Evolutionary conservation across 2,329 filamentous ascomycete species (phyloP).

Genomic region (Ilyonectria sp.): DNA sequence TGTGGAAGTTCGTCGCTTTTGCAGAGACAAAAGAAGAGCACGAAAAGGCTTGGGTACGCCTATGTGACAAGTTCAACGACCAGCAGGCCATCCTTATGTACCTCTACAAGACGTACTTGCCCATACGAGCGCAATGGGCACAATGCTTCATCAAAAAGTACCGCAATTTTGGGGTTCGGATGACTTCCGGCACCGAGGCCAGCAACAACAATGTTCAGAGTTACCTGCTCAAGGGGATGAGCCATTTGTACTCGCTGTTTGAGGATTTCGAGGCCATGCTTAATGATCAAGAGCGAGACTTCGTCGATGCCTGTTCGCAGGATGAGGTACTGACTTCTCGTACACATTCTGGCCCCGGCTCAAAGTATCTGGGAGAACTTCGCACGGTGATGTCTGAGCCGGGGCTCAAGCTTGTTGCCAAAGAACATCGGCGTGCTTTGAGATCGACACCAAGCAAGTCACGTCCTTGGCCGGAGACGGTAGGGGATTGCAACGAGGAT

Average conservation of each 20-base stretch:
- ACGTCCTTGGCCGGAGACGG: not conserved
- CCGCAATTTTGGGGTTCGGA: slow-evolving; percentile 28
- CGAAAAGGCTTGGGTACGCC: slow-evolving; percentile 6
- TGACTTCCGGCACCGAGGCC: slow-evolving; percentile 24
- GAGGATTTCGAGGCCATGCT: slow-evolving; percentile 25
- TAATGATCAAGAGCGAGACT: slow-evolving; percentile 22
- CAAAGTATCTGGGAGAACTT: slow-evolving; percentile 1
- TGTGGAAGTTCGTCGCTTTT: slow-evolving; percentile 1
- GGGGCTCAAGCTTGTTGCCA: not conserved
- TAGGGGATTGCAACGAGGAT: not conserved
- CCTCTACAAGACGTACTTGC: slow-evolving; percentile 24
- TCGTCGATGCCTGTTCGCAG: slow-evolving; percentile 16
- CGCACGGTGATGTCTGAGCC: not conserved
- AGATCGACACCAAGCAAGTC: slow-evolving; percentile 1
- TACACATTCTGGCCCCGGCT: slow-evolving; percentile 14
- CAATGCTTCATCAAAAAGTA: not conserved
- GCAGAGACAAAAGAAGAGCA: slow-evolving; percentile 1
- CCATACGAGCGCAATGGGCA: not conserved
- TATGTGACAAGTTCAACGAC: slow-evolving; percentile 21
- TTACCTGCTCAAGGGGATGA: slow-evolving; percentile 24
- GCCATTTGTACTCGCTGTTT: slow-evolving; percentile 18
- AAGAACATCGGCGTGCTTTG: not conserved
- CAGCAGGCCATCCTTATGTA: no score
- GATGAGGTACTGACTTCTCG: slow-evolving; percentile 24
- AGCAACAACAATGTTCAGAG: slow-evolving; percentile 26